Base-by-base conservation (phyloP, 768 basidiomycete genomes). In the Crucibulum laeve region DNA sequence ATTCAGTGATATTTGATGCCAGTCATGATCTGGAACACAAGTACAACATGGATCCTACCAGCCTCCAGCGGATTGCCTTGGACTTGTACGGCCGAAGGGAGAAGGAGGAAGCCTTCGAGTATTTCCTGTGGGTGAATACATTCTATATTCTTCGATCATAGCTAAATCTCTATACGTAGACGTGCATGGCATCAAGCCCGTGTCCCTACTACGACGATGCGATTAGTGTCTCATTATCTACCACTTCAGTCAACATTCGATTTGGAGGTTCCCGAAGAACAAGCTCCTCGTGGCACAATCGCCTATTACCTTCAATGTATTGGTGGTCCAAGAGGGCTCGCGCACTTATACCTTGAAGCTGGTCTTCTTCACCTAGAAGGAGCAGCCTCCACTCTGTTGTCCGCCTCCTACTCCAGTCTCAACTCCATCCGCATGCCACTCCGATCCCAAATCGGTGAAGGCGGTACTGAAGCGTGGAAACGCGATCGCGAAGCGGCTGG, bases 1-100 rank as follows among this genome's bases (percentile, higher is more conserved):
- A 74, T 42, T 73, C 81, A 1, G 65, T 79, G 25, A 68, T 79
- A 5, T 77, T 80, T 57, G 69, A 77, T 41, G 61, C 71, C 22
- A 73, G 59, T 46, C 70, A 67, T 41, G 74, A 71, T 44, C 60
- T 68, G 42, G 86, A 89, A 45, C 71, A 77, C 36, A 73, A 76
- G 53, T 91, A 85, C 51, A 90, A 91, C 51, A 88, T 91, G 85
- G 88, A 91, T 58, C 81, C 88, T 1, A 91, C 88, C 11, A 90
- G 87, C 61, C 65, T 91, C 21, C 79, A 82, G 1, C 62, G 90
- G 42, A 74, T 81, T 47, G 88, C 75, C 6, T 64, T 88, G 33
- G 88, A 91, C 51, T 56, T 83, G 30, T 75, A 76, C 38, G 87
- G 91, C 38, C 73, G 84, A 37, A 82, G 81, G 56, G 77, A 88